Base-by-base conservation (phyloP, 1,139 yeast genomes). In the Diutina pseudorugosa region DNA sequence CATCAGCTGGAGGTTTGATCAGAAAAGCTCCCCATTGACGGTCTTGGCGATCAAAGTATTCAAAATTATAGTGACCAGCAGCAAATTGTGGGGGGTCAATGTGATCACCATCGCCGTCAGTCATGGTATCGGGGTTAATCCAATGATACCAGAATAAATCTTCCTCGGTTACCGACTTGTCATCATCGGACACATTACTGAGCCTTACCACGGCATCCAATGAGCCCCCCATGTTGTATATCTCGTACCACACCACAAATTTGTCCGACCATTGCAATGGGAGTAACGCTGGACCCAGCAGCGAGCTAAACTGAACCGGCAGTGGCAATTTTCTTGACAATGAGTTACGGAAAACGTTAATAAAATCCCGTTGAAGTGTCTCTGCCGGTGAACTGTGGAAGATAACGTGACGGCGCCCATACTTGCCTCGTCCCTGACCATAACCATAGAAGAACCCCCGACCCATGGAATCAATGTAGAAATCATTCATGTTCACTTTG, bases 51-150 rank as follows among this genome's bases (percentile, higher is more conserved):
- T 27, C 27, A 18, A 45, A 45, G 23, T 45, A 45, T 8, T 45
- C 40, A 21, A 45, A 45, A 12, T 45, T 45, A 18, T 25, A 23
- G 9, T 45, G 20, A 11, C 40, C 40, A 1, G 21, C n/a, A 8
- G n/a, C 12, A 25, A 45, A 45, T 14, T 16, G 16, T 8, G 49
- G 49, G 7, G 18, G 11, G 4, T 25, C 40, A 16, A 45, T 16
- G 8, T 14, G n/a, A 16, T 45, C 49, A 9, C 49, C 49, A 25
- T 27, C 40, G 9, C 40, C 49, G 19, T 45, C 49, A 16, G 40
- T 25, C 49, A 45, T 45, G 40, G 49, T 25, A 18, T 25, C 7
- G n/a, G 49, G 49, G n/a, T 45, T 21, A 14, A 45, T 27, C 49
- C 49, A 45, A n/a, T n/a, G 14, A 11, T 45, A 45, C 40, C 41